phyloP scores from a whole-genome alignment of 345 rosid species.

The Tarenaya hassleriana region DNA sequence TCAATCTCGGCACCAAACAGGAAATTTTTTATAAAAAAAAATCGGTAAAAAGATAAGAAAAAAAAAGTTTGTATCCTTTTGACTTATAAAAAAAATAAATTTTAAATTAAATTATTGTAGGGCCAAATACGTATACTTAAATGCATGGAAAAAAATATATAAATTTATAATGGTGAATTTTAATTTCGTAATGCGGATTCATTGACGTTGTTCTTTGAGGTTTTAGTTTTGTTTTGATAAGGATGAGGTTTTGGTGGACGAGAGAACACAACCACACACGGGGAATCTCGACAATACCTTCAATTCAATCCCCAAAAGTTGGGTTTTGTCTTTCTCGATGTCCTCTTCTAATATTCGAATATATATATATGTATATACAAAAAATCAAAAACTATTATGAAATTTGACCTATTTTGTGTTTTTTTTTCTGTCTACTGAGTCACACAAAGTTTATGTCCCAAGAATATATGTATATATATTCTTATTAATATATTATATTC shows the following conservation, averaged over 20 bases:
- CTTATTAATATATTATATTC: too few relatives aligned
- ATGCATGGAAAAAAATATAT: too few relatives aligned
- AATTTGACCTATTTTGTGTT: too few relatives aligned
- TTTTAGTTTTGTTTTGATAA: not conserved
- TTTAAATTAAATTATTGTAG: too few relatives aligned
- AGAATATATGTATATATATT: too few relatives aligned
- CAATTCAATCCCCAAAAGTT: constrained; percentile 11
- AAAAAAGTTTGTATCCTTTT: constrained; percentile 17
- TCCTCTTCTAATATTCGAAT: constrained; percentile 15
- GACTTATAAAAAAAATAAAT: constrained; percentile 20
- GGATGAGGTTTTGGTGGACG: constrained; percentile 6
- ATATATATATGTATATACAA: constrained; percentile 4
- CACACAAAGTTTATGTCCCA: too few relatives aligned
- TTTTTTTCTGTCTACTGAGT: too few relatives aligned
- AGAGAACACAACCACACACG: constrained; percentile 25
- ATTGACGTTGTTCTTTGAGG: too few relatives aligned
- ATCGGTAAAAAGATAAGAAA: not conserved
- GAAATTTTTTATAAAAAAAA: not conserved
- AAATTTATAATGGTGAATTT: not conserved
- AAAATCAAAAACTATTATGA: too few relatives aligned
- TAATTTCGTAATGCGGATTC: not conserved
- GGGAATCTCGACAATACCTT: constrained; percentile 21
- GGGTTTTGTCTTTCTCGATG: constrained; percentile 29
- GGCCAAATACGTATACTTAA: too few relatives aligned
- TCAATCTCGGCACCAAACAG: constrained; percentile 20